These are phyloP conservation scores for Auricularia cornea DNA, from an alignment of 768 basidiomycete species.

Conservation along the genomic window DNA sequence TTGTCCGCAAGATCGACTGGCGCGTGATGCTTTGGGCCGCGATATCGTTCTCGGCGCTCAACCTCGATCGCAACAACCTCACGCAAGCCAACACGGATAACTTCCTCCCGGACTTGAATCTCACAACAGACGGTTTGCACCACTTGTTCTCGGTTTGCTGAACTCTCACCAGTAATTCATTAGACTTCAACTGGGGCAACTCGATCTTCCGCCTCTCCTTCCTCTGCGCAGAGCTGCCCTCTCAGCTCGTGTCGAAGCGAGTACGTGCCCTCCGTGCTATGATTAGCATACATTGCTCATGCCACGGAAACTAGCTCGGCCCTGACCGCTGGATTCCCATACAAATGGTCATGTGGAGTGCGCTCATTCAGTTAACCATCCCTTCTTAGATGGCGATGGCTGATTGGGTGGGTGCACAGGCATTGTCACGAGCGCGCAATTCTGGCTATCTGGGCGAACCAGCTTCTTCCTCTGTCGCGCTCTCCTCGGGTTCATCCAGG, in stretches of 20 bases:
- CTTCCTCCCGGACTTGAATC: constrained; percentile 49
- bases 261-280: too few relatives aligned
- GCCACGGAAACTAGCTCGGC: constrained; percentile 31
- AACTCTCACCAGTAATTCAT: not conserved
- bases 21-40: constrained; percentile 53
- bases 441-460: constrained; percentile 43
- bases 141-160: not conserved
- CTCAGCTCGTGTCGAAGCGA: constrained; percentile 58
- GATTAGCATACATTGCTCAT: too few relatives aligned
- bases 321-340: constrained; percentile 60
- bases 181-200: constrained; percentile 50
- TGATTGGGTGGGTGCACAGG: not conserved
- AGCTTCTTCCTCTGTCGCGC: constrained; percentile 40
- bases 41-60: constrained; percentile 56
- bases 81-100: constrained; percentile 64
- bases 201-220: constrained; percentile 45
- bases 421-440: constrained; percentile 47
- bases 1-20: constrained; percentile 54
- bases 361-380: not conserved
- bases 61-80: constrained; percentile 53
- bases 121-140: constrained; percentile 45
- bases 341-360: constrained; percentile 48
- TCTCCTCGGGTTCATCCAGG: constrained; percentile 51
- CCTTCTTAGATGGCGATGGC: not conserved
- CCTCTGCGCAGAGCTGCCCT: constrained; percentile 52